Base-by-base conservation (phyloP, 2,329 filamentous ascomycete species). In the Chaetomiaceae sp. region DNA sequence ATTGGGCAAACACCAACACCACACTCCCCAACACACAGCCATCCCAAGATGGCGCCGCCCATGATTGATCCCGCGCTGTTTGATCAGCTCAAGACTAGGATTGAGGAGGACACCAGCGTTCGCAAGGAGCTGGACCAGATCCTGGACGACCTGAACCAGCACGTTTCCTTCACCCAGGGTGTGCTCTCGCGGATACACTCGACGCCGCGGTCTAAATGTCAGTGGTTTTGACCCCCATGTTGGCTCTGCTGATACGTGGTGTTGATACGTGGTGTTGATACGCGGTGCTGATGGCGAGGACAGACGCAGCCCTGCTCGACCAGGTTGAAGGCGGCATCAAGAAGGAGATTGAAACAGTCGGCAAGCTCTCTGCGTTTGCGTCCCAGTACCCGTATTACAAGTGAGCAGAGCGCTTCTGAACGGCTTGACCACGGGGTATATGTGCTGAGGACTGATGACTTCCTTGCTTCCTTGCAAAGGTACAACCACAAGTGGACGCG, bases 301-400 rank as follows among this genome's bases (percentile, higher is more conserved):
- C 64, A 90, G 90, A 94, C 53, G 73, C 79, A 29, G 72, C 78
- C 4, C 76, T 96, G 30, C 77, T 96, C 38, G 74, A 79, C 10
- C 80, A 87, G 60, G 85, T 89, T 1, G 81, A 90, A 56, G 80
- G 81, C n/a, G 75, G 74, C 53, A 87, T 97, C 67, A 75, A 80
- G 58, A 80, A 87, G 32, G 84, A 95, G 68, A 79, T 88, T 51
- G 75, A 82, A 43, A 86, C 85, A 40, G 79, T 96, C 41, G 73
- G 75, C 53, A 82, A 85, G 61, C 81, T 99, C 40, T 80, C 82
- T 56, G 72, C 78, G 50, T 80, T 89, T 50, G 90, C 91, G 2
- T 91, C 90, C 23, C 80, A 88, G 67, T 86, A 95, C 65, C 92
- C 94, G 0, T 99, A 97, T 77, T 99, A 97, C 83, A 96, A 96